phyloP scores from a whole-genome alignment of 2,329 filamentous ascomycete genomes.

The Chrysoporthe austroafricana region DNA sequence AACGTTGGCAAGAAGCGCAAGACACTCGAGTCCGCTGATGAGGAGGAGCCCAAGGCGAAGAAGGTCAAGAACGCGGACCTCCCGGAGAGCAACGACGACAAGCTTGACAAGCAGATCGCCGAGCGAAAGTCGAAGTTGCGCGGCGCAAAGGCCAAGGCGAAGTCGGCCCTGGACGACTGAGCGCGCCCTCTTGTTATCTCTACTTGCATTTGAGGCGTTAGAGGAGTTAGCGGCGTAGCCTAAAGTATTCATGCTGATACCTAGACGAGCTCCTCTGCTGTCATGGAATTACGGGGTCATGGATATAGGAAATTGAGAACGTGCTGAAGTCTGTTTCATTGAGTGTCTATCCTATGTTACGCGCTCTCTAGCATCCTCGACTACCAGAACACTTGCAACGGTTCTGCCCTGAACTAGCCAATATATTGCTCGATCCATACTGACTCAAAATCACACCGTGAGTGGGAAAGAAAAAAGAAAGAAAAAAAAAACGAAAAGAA shows the following conservation, averaged over 20 bases:
- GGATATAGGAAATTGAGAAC: not conserved
- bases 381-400: no score
- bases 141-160: slow-evolving; percentile 63
- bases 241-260: slow-evolving; percentile 11
- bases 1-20: slow-evolving; percentile 70
- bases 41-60: slow-evolving; percentile 32
- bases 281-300: not conserved
- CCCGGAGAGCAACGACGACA: slow-evolving; percentile 53
- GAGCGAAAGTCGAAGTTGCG: slow-evolving; percentile 60
- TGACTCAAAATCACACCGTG: no score
- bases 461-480: no score
- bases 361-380: not conserved
- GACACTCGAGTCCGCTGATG: slow-evolving; percentile 43
- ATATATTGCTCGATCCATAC: no score
- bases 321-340: not conserved
- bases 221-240: slow-evolving; percentile 16
- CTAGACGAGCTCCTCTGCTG: slow-evolving; percentile 8
- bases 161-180: slow-evolving; percentile 53
- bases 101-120: slow-evolving; percentile 62
- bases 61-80: slow-evolving; percentile 34
- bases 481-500: no score
- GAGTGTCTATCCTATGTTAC: not conserved
- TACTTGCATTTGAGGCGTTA: slow-evolving; percentile 28
- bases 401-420: no score
- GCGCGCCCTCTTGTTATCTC: slow-evolving; percentile 24